These are phyloP conservation scores for Teratosphaeria epicoccoides DNA, from an alignment of 2,329 filamentous ascomycete species.

Conservation along the genomic window DNA sequence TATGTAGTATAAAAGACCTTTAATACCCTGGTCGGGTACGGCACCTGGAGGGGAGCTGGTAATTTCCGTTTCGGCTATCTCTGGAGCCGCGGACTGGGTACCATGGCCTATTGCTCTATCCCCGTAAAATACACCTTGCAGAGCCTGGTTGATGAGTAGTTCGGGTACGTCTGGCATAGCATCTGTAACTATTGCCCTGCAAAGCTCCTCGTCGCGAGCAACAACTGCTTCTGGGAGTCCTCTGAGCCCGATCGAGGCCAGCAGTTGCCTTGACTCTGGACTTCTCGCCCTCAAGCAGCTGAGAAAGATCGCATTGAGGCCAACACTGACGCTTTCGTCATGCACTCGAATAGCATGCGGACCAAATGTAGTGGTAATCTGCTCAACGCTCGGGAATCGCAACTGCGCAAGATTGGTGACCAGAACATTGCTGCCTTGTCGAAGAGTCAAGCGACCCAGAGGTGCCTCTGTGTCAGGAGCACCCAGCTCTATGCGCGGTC, in stretches of 20 bases:
- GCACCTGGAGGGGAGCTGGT: conserved; percentile 9
- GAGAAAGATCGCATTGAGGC: not conserved
- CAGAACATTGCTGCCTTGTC: not conserved
- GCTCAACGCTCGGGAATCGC: not conserved
- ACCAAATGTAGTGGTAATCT: not conserved
- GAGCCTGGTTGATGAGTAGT: not conserved
- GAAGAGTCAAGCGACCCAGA: not conserved
- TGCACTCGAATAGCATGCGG: not conserved
- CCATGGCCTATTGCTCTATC: not conserved
- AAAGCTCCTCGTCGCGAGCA: not conserved
- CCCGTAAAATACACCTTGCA: not conserved
- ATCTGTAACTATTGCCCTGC: not conserved
- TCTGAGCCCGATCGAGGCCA: not conserved
- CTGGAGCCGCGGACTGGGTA: not conserved
- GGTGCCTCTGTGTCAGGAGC: not conserved
- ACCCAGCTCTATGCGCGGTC: not conserved
- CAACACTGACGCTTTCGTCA: not conserved
- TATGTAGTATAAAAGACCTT: conserved; percentile 68
- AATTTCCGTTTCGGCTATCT: conserved; percentile 17
- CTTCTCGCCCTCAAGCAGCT: not conserved
- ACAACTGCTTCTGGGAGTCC: not conserved
- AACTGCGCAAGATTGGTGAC: not conserved
- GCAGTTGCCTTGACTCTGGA: not conserved
- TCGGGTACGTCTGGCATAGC: not conserved
- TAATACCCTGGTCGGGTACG: conserved; percentile 21